A percentile compares a stretch with the other conserved stretches of the same genome.
Conservation (phyloP, 1,284 basidiomycete species). For the Agaricales sp. region DNA sequence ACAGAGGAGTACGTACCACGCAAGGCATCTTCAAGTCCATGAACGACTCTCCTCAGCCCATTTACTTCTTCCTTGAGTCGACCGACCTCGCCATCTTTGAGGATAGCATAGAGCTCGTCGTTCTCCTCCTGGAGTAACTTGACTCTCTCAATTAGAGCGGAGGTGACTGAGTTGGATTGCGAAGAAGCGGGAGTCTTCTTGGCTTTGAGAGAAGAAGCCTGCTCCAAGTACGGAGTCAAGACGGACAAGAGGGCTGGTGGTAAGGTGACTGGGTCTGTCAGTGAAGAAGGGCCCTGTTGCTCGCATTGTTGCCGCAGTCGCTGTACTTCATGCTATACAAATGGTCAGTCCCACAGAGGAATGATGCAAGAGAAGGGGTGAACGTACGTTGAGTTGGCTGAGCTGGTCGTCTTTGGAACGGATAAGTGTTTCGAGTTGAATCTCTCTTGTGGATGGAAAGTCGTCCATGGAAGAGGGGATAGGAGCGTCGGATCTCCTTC, state of each 20-base stretch:
- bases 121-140: constrained; percentile 72
- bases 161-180: constrained; percentile 49
- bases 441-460: constrained; percentile 59
- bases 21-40: constrained; percentile 58
- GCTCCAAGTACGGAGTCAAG: not conserved
- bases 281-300: constrained; percentile 6
- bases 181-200: constrained; percentile 42
- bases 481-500: constrained; percentile 10
- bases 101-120: constrained; percentile 65
- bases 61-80: constrained; percentile 71
- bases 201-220: constrained; percentile 26
- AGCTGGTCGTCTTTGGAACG: constrained; percentile 63
- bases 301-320: no score
- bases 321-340: no score
- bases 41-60: constrained; percentile 52
- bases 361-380: no score
- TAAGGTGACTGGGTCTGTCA: not conserved
- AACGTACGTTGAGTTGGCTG: constrained; percentile 55
- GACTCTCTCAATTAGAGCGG: constrained; percentile 61
- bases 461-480: constrained; percentile 34
- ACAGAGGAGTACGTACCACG: not conserved
- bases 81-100: constrained; percentile 62
- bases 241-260: not conserved
- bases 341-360: no score
- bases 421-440: constrained; percentile 67